phyloP scores from a whole-genome alignment of 805 yeast species.

The Ogataea allantospora region DNA sequence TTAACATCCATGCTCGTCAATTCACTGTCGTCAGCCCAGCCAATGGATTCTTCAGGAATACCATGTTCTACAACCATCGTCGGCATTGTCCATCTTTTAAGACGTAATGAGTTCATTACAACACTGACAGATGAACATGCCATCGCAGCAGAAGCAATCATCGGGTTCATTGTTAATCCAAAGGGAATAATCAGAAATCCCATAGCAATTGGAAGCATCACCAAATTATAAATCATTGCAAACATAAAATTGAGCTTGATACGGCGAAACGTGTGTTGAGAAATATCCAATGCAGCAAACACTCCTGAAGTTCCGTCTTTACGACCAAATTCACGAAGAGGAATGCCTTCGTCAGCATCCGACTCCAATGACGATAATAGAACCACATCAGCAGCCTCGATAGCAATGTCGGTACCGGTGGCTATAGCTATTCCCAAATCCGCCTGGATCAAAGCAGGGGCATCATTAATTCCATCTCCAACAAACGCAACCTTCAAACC shows the following conservation, averaged over 20 bases:
- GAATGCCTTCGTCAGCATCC: slow-evolving; percentile 20
- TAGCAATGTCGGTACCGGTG: slow-evolving; percentile 93
- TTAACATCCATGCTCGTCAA: slow-evolving; percentile 17
- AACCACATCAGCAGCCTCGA: slow-evolving; percentile 94
- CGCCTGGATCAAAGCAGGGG: slow-evolving; percentile 89
- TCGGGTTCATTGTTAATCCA: slow-evolving; percentile 76
- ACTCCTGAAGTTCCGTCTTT: slow-evolving; percentile 44
- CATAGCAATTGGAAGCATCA: slow-evolving; percentile 93
- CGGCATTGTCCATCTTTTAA: slow-evolving; percentile 59
- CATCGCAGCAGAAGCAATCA: slow-evolving; percentile 90
- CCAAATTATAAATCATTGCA: slow-evolving; percentile 79
- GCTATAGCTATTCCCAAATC: slow-evolving; percentile 90
- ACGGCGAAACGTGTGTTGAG: slow-evolving; percentile 65
- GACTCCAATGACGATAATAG: slow-evolving; percentile 44
- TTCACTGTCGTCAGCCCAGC: slow-evolving; percentile 5
- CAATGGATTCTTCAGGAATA: slow-evolving; percentile 3
- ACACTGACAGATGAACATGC: slow-evolving; percentile 90
- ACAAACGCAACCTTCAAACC: slow-evolving; percentile 70
- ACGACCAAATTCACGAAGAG: slow-evolving; percentile 22
- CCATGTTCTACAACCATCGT: neutral
- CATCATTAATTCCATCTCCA: slow-evolving; percentile 98
- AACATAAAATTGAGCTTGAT: slow-evolving; percentile 82
- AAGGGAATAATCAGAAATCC: slow-evolving; percentile 78
- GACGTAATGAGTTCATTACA: slow-evolving; percentile 69
- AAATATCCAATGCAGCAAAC: slow-evolving; percentile 62